Base-by-base conservation (phyloP, 495 filamentous ascomycete species). In the Penicillium paradoxum region DNA sequence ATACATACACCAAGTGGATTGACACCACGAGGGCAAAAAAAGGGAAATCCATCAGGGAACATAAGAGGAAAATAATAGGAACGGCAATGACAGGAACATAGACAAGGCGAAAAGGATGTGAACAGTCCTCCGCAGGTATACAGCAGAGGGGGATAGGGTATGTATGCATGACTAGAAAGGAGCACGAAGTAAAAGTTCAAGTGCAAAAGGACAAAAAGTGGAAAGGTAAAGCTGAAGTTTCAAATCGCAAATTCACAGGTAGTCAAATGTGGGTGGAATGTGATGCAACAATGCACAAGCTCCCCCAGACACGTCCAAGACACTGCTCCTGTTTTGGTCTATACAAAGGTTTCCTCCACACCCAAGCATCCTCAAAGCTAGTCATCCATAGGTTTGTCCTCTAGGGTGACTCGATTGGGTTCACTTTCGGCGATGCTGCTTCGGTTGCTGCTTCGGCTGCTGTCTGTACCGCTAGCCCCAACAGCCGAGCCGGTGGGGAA, bases 381-480 rank as follows among this genome's bases (percentile, higher is more conserved):
- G 70, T 93, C 86, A 67, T 91, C 86, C 88, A 92, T 90, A 13
- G 90, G 86, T 69, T 80, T 83, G 64, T 96, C 90, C 51, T 83
- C 84, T 69, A 96, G 77, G 49, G 84, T 87, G 22, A 95, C 88
- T 19, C 90, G 88, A 53, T 77, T 70, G 7, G 69, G 79, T 62
- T 79, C 70, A 63, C 73, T 65, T 50, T 75, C 65, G 46, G 61
- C 64, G 18, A 73, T 43, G 51, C 74, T 78, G 57, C 68, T 77
- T 42, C 75, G 72, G 56, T 70, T 75, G 55, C 74, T 78, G 57
- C 68, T 77, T 42, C 75, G 72, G 56, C 70, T 75, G 55, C 81
- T 70, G 46, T 70, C 61, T 22, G 73, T 53, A 38, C 72, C 64
- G 43, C 60, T 54, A 48, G 71, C 59, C 43, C 62, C 58, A 49